Percentiles rank a stretch among this genome's conserved stretches.
Evolutionary conservation across 2,329 filamentous ascomycete species (phyloP).

Genomic region (Grosmannia huntii): DNA sequence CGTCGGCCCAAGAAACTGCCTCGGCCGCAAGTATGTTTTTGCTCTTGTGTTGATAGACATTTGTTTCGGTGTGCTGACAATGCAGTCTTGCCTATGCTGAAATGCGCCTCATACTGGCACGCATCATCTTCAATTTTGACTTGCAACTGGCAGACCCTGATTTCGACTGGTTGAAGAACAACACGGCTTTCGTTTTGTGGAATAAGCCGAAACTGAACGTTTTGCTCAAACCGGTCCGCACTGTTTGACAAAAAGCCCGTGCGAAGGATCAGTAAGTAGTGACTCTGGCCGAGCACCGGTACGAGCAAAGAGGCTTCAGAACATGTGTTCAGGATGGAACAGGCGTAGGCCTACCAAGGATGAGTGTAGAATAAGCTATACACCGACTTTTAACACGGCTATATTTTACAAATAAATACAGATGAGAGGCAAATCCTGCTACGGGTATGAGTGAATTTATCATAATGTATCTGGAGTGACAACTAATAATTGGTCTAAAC

Average conservation of each 20-base stretch:
- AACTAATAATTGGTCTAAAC: no score
- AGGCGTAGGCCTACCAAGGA: no score
- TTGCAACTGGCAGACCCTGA: not conserved
- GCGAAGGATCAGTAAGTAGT: not conserved
- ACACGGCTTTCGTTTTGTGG: not conserved
- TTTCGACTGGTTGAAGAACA: not conserved
- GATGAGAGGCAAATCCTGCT: no score
- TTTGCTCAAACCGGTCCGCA: not conserved
- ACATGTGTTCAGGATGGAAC: no score
- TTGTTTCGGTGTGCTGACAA: not conserved
- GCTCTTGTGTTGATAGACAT: not conserved
- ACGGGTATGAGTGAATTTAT: no score
- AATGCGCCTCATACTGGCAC: conserved; percentile 1
- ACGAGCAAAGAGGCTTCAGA: no score
- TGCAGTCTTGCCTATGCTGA: conserved; percentile 7
- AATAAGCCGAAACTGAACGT: not conserved
- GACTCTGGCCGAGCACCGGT: not conserved
- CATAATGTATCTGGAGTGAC: no score
- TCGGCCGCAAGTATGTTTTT: conserved; percentile 32
- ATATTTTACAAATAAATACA: no score
- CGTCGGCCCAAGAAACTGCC: conserved; percentile 33
- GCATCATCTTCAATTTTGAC: not conserved
- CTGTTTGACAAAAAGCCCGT: not conserved
- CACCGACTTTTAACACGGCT: no score
- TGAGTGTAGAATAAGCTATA: no score